phyloP scores from a whole-genome alignment of 495 filamentous ascomycete species.

The Neurospora tetrasperma region DNA sequence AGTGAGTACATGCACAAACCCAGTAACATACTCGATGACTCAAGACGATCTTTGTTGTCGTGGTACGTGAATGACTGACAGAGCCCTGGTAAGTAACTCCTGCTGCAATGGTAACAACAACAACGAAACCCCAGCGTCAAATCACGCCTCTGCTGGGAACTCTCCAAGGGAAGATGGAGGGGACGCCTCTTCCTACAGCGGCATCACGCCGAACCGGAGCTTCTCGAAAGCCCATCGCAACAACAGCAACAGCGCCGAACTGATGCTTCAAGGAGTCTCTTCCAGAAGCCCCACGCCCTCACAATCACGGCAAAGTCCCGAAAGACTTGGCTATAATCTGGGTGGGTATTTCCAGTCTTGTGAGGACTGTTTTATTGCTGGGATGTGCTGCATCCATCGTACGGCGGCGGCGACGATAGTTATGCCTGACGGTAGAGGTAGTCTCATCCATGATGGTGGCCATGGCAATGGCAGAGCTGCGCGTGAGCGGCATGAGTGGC shows the following conservation, averaged over 20 bases:
- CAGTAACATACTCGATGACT: not conserved
- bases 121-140: not conserved
- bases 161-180: not conserved
- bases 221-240: not conserved
- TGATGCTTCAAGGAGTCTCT: not conserved
- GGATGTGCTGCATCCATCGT: not conserved
- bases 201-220: not conserved
- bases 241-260: not conserved
- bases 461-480: not conserved
- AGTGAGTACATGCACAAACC: not conserved
- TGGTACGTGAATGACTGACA: not conserved
- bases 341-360: not conserved
- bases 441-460: not conserved
- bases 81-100: not conserved
- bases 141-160: not conserved
- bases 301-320: not conserved
- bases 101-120: not conserved
- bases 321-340: not conserved
- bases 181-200: not conserved
- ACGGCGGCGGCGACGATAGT: not conserved
- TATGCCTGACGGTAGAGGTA: not conserved
- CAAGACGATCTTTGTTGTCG: not conserved
- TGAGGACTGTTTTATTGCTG: not conserved
- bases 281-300: not conserved
- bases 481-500: not conserved